phyloP scores from a whole-genome alignment of 1,284 basidiomycete species.

The Boletus albobrunnescens region DNA sequence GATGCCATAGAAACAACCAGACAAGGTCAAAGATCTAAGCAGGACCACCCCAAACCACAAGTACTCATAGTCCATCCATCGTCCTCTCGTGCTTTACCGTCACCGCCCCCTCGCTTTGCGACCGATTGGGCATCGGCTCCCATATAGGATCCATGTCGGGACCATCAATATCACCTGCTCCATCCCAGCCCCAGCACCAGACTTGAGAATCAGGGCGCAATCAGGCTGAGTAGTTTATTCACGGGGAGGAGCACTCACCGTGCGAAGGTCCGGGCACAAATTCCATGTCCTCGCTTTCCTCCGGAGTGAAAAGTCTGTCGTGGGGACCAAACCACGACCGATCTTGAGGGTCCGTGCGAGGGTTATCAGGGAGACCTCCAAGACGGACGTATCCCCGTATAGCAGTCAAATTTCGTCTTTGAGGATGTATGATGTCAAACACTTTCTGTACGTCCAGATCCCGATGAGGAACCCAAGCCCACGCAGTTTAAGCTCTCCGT shows the following conservation, averaged over 20 bases:
- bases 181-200: conserved; percentile 99
- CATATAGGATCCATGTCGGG: conserved; percentile 94
- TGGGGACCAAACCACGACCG: conserved; percentile 93
- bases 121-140: conserved; percentile 77
- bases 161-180: conserved; percentile 91
- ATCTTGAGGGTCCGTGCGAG: conserved; percentile 91
- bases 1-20: background rate
- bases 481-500: background rate
- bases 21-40: conserved; percentile 18
- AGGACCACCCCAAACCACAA: background rate
- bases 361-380: conserved; percentile 90
- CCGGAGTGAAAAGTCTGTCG: conserved; percentile 84
- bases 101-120: conserved; percentile 59
- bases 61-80: conserved; percentile 22
- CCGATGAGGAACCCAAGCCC: conserved; percentile 3
- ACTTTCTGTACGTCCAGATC: conserved; percentile 57
- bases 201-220: conserved; percentile 44
- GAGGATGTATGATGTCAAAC: conserved; percentile 89
- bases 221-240: background rate
- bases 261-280: conserved; percentile 82
- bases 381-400: conserved; percentile 88
- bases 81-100: conserved; percentile 72
- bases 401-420: conserved; percentile 83
- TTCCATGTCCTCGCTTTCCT: conserved; percentile 72
- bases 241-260: conserved; percentile 52